These are phyloP conservation scores for Pythium folliculosum DNA, from an alignment of 352 stramenopile species.

Conservation along the genomic window DNA sequence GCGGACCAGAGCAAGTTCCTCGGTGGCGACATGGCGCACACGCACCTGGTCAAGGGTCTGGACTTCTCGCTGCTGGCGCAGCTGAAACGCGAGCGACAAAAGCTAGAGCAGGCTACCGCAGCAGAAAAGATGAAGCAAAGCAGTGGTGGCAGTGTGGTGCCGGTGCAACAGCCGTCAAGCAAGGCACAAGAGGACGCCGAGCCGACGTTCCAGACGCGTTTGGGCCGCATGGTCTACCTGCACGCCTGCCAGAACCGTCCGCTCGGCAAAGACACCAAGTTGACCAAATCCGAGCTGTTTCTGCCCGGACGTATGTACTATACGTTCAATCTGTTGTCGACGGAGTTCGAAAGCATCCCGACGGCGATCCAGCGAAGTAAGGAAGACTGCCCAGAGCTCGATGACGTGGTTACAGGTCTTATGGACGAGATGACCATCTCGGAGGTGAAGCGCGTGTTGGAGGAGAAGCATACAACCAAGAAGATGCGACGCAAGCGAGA, in stretches of 20 bases:
- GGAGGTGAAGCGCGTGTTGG: slow-evolving; percentile 41
- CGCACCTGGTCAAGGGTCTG: slow-evolving; percentile 88
- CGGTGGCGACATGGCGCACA: slow-evolving; percentile 64
- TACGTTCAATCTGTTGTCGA: slow-evolving; percentile 52
- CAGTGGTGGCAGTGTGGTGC: neutral
- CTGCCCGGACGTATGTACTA: slow-evolving; percentile 77
- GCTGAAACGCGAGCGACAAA: slow-evolving; percentile 78
- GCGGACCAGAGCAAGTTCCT: slow-evolving; percentile 64
- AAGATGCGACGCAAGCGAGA: slow-evolving; percentile 30
- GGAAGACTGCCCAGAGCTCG: slow-evolving; percentile 62
- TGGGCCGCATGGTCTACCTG: slow-evolving; percentile 68
- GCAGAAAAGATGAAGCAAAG: slow-evolving; percentile 30
- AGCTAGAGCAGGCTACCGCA: slow-evolving; percentile 38
- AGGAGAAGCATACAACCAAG: slow-evolving; percentile 34
- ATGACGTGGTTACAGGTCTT: slow-evolving; percentile 59
- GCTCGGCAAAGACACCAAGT: slow-evolving; percentile 1
- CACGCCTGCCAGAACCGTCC: slow-evolving; percentile 53
- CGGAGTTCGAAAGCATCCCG: slow-evolving; percentile 52
- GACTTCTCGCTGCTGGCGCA: slow-evolving; percentile 88
- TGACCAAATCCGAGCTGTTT: slow-evolving; percentile 63
- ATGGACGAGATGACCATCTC: slow-evolving; percentile 53
- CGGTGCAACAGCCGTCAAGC: slow-evolving; percentile 21
- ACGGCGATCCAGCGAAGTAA: slow-evolving; percentile 71
- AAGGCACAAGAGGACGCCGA: slow-evolving; percentile 29
- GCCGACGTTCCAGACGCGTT: slow-evolving; percentile 51